A percentile compares a stretch with the other conserved stretches of the same genome.
phyloP scores from a whole-genome alignment of 164 flowering plant species.

The Magnolia officinalis region DNA sequence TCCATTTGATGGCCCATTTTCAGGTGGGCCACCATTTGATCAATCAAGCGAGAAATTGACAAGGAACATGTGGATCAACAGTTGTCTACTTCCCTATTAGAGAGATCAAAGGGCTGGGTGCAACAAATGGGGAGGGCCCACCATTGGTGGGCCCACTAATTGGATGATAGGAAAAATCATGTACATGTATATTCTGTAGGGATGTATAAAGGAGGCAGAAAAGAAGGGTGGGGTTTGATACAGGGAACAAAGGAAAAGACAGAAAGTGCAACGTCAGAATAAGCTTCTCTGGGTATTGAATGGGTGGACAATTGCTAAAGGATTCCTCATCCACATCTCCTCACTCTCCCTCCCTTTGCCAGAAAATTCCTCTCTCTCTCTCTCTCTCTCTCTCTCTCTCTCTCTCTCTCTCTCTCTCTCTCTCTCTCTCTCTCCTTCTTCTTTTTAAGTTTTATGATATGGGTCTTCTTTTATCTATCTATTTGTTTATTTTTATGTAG shows the following conservation, averaged over 20 bases:
- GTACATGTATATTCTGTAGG: neutral
- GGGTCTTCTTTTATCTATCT: neutral
- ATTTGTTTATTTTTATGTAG: constrained; percentile 1
- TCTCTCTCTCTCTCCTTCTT: too few relatives aligned
- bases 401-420: neutral
- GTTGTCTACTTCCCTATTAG: too few relatives aligned
- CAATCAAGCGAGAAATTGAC: too few relatives aligned
- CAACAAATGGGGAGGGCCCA: too few relatives aligned
- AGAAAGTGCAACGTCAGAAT: constrained; percentile 41
- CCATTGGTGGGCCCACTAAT: too few relatives aligned
- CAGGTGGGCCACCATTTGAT: too few relatives aligned
- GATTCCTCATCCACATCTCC: constrained; percentile 31
- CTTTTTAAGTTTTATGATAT: neutral
- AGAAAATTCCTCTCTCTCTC: constrained; percentile 12
- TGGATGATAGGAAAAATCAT: too few relatives aligned
- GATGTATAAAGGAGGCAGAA: neutral
- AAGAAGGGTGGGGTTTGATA: constrained; percentile 13
- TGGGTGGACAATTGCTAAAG: constrained; percentile 25
- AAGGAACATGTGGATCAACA: too few relatives aligned
- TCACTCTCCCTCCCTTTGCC: constrained; percentile 3
- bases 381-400: constrained; percentile 3
- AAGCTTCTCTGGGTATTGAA: constrained; percentile 25
- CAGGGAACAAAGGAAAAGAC: constrained; percentile 40
- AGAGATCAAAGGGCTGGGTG: too few relatives aligned
- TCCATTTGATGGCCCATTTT: neutral